Evolutionary conservation across 139 green algal genomes (phyloP), one percentile per base, ranked within the genome.

Genomic region (Eudorina sp.): DNA sequence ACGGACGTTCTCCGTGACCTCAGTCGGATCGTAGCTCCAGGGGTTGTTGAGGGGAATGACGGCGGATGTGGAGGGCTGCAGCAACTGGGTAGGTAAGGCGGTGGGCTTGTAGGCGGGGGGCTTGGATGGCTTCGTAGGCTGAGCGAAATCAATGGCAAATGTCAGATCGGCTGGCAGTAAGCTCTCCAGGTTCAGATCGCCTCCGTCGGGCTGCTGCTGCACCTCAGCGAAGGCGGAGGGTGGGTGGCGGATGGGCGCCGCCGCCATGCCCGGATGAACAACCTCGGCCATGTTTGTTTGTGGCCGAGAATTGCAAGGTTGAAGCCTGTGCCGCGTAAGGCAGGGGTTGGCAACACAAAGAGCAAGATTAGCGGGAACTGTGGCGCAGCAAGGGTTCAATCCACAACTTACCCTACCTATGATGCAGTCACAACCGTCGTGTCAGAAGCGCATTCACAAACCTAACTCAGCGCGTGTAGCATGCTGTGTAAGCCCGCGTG

Each of bases 81-180:
- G 81, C 4, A 87, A 60, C 53, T 86, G 58, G 41, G 80, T 87
- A 13, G 81, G 81, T 9, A 87, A 64, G 7, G 81, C 81, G 21
- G 81, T 87, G 31, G 81, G 81, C 81, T 87, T 87, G 81, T 79
- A 87, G 64, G 81, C 45, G 1, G 81, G 81, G 0, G 81, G 81
- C 81, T 87, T 87, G 18, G 64, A 55, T 3, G 81, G 31, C 62
- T 73, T 62, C 16, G 60, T 21, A 4, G 62, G 64, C 81, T 62
- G 31, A 38, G 53, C 81, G 29, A 79, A 87, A 4, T 87, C 81
- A 9, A 87, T 87, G 45, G 81, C 81, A 34, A 87, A 87, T 21
- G 81, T 87, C 31, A 87, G 55, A 64, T 87, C 81, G 31, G 81
- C 64, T 19, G 81, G 81, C 31, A 87, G 81, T n/a, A 87, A 64